These are phyloP conservation scores for Pharnaceum exiguum DNA, from an alignment of 148 eudicot genomes.

Conservation along the genomic window DNA sequence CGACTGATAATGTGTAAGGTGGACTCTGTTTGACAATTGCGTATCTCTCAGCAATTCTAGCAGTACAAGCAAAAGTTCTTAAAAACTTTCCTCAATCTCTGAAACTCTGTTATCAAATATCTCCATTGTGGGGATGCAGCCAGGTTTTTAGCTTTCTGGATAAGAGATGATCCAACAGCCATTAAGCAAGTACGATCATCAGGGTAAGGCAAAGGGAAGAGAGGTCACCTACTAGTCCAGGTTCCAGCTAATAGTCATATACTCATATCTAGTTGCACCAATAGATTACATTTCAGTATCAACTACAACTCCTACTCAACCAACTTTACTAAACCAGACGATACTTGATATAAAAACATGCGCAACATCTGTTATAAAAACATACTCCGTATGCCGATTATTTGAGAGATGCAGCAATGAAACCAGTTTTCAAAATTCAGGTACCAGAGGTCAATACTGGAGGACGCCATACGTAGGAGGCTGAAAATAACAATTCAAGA, in stretches of 20 bases:
- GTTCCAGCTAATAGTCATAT: slow-evolving; percentile 18
- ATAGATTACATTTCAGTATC: too few relatives aligned
- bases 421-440: too few relatives aligned
- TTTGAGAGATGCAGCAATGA: too few relatives aligned
- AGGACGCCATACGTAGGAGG: too few relatives aligned
- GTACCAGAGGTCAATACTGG: too few relatives aligned
- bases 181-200: background rate
- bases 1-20: background rate
- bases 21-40: background rate
- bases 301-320: too few relatives aligned
- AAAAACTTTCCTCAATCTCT: background rate
- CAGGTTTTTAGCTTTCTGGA: too few relatives aligned
- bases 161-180: too few relatives aligned
- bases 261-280: too few relatives aligned
- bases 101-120: background rate
- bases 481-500: too few relatives aligned
- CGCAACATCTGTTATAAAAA: background rate
- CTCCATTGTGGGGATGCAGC: slow-evolving; percentile 1
- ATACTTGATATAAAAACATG: slow-evolving; percentile 1
- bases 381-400: too few relatives aligned
- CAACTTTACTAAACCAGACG: too few relatives aligned
- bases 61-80: slow-evolving; percentile 6
- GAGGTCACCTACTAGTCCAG: slow-evolving; percentile 9
- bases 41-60: background rate
- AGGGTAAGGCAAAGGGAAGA: background rate